Evolutionary conservation across 371 early-diverging fungal genomes (phyloP).

Genomic region (Mortierella sp.): DNA sequence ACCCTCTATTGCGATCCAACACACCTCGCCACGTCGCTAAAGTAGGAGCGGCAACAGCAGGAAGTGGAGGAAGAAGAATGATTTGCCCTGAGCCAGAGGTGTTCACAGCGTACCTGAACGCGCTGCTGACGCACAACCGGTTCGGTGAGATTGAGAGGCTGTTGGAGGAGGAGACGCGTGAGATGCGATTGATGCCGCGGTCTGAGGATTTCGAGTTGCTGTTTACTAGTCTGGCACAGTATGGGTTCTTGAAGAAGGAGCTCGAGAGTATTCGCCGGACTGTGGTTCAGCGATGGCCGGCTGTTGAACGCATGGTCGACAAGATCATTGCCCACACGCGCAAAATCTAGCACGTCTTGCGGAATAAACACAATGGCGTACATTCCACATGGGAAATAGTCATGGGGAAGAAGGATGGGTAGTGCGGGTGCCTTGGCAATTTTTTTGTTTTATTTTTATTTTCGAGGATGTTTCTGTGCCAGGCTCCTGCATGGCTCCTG

Average conservation of each 20-base stretch:
- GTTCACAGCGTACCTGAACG: slow-evolving; percentile 45
- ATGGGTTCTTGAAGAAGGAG: slow-evolving; percentile 43
- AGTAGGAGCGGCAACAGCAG: not conserved
- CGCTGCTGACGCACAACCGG: slow-evolving; percentile 52
- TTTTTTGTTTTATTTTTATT: not conserved
- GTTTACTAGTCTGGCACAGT: slow-evolving; percentile 48
- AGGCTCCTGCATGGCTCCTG: not conserved
- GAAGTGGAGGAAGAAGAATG: not conserved
- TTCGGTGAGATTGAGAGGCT: slow-evolving; percentile 36
- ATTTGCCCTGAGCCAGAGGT: slow-evolving; percentile 32
- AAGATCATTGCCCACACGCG: slow-evolving; percentile 27
- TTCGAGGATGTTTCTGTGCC: not conserved
- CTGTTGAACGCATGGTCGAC: slow-evolving; percentile 9
- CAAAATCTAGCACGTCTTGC: slow-evolving; percentile 3
- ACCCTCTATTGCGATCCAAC: too few species aligned
- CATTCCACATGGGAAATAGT: too few species aligned
- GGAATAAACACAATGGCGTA: not conserved
- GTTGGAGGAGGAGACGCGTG: slow-evolving; percentile 12
- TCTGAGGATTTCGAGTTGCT: slow-evolving; percentile 40
- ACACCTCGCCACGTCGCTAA: too few species aligned
- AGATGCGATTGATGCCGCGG: slow-evolving; percentile 35
- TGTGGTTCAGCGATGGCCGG: slow-evolving; percentile 37
- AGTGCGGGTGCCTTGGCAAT: too few species aligned
- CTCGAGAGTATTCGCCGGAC: slow-evolving; percentile 23
- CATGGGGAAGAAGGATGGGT: too few species aligned